phyloP scores from a whole-genome alignment of 441 rosid genomes.

The Viola pubescens region DNA sequence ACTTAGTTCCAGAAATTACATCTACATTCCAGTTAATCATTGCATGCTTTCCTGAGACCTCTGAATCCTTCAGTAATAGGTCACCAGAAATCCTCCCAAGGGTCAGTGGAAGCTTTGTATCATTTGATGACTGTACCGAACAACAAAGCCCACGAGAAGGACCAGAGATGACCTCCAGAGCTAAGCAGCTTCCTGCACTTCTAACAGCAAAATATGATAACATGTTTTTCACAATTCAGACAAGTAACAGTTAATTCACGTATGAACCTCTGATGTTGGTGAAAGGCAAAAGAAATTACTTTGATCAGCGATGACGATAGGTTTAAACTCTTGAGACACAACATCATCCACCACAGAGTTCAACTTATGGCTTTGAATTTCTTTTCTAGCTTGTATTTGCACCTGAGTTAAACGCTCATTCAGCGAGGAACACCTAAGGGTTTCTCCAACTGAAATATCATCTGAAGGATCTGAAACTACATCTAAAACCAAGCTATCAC shows the following conservation, averaged over 20 bases:
- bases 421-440: slow-evolving; percentile 39
- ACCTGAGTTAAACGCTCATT: slow-evolving; percentile 35
- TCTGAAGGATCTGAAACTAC: slow-evolving; percentile 49
- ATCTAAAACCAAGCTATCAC: slow-evolving; percentile 59
- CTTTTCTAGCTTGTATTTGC: slow-evolving; percentile 29
- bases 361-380: slow-evolving; percentile 28
- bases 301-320: slow-evolving; percentile 37
- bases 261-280: slow-evolving; percentile 12
- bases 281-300: slow-evolving; percentile 47
- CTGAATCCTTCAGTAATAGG: slow-evolving; percentile 63
- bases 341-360: slow-evolving; percentile 30
- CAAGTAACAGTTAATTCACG: slow-evolving; percentile 8
- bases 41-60: slow-evolving; percentile 97
- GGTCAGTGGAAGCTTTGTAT: slow-evolving; percentile 65
- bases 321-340: slow-evolving; percentile 23
- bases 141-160: slow-evolving; percentile 56
- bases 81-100: slow-evolving; percentile 84
- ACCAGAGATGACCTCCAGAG: slow-evolving; percentile 79
- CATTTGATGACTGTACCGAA: slow-evolving; percentile 49
- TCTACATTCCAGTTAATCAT: slow-evolving; percentile 76
- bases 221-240: slow-evolving; percentile 36
- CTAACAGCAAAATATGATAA: slow-evolving; percentile 50
- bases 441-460: slow-evolving; percentile 54
- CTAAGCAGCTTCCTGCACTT: slow-evolving; percentile 91
- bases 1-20: slow-evolving; percentile 31